Evolutionary conservation across 257 asterid species (phyloP).

Genomic region (Primulina huaijiensis): DNA sequence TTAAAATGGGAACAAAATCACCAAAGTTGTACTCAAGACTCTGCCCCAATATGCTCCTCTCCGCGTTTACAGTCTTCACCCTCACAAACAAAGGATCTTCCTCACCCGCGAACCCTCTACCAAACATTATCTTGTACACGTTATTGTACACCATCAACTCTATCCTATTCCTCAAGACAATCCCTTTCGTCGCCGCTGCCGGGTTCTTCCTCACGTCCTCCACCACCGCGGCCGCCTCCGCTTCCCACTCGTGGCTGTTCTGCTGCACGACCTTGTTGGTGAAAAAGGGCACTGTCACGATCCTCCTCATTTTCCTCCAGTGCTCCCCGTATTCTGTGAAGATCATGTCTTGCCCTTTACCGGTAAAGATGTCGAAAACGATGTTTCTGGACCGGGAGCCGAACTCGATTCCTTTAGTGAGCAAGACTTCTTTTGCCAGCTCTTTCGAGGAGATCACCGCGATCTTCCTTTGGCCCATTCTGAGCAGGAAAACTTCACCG

Average conservation of each 20-base stretch:
- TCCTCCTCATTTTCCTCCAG: conserved; percentile 56
- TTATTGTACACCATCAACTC: conserved; percentile 54
- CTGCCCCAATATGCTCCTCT: conserved; percentile 53
- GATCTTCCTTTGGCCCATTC: conserved; percentile 50
- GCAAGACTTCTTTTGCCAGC: conserved; percentile 45
- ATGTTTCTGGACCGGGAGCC: conserved; percentile 49
- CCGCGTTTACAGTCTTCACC: conserved; percentile 53
- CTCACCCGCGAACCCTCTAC: conserved; percentile 43
- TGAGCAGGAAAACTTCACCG: conserved; percentile 38
- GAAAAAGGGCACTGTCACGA: conserved; percentile 52
- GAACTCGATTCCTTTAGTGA: conserved; percentile 53
- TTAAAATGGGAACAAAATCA: conserved; percentile 49
- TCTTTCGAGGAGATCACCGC: conserved; percentile 54
- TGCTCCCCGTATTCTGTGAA: conserved; percentile 55
- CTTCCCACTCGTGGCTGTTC: conserved; percentile 44
- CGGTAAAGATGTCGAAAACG: conserved; percentile 49
- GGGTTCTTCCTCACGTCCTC: conserved; percentile 50
- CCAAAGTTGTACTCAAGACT: conserved; percentile 59
- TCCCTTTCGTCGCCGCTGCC: conserved; percentile 36
- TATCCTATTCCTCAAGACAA: conserved; percentile 40
- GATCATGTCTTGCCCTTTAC: conserved; percentile 54
- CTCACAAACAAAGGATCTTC: conserved; percentile 44
- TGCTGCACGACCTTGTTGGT: conserved; percentile 55
- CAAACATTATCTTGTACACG: conserved; percentile 51
- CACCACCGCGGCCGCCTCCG: conserved; percentile 35